Base-by-base conservation (phyloP, 768 basidiomycete species). In the Pleurotus ostreatus region DNA sequence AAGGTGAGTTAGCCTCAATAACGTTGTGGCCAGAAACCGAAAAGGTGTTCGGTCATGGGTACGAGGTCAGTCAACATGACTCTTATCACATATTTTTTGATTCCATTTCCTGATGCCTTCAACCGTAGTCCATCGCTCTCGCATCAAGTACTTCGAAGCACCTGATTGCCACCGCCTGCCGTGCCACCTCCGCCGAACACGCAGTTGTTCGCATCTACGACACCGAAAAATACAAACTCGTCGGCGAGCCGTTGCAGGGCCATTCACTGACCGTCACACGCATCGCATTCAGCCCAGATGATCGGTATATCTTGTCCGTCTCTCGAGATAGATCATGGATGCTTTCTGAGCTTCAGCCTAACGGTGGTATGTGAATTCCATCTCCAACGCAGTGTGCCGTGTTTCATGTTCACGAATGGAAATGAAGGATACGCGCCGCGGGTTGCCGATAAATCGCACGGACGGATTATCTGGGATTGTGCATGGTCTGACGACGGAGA, bases 1-100 rank as follows among this genome's bases (percentile, higher is more conserved):
- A 98, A 66, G 92, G 91, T 9, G 94, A 98, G 68, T 78, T 98
- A 0, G 86, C 92, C 0, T 80, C 85, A 0, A 80, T 82, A 13
- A 98, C 96, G 0, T 77, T 98, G 0, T 99, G 97, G 97, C 97
- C 96, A 0, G 97, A 99, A 72, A 75, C 85, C 1, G 97, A 98
- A 64, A 99, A 99, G 68, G 78, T 99, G 0, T 99, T 97, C 68
- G 97, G 96, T 4, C 97, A 98, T 69, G 94, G 96, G 41, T 98
- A 98, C 63, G 97, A 99, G 81, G 93, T 89, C 58, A 51, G 72
- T 34, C 30, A 11, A 9, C 30, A 34, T 34, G 30, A 34, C 2
- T 34, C 9, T 34, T 34, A 9, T 34, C 9, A 46, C n/a, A 16
- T 34, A 25, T 15, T 12, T 23, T 43, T 16, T 25, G 20, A 59